Base-by-base conservation (phyloP, 495 filamentous ascomycete species). In the Xylaria acuta region DNA sequence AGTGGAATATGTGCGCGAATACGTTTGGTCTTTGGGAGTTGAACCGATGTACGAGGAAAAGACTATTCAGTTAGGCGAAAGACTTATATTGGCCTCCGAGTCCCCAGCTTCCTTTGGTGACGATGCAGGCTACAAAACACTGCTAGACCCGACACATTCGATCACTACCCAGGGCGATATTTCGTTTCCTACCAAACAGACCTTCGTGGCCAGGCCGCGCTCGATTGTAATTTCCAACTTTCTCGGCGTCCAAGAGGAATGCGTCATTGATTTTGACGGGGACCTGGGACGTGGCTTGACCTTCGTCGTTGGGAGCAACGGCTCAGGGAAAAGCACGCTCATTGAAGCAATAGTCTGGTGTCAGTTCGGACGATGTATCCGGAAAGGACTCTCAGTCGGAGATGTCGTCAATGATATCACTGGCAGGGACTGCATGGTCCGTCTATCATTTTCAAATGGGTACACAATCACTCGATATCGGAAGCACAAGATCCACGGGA, bases 321-420 rank as follows among this genome's bases (percentile, higher is more conserved):
- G 77, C 7, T 72, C 78, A 5, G 78, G 78, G 22, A 78, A 81
- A 62, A 79, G 77, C 67, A 78, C 78, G 5, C 43, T 81, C 4
- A 68, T 81, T 22, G 80, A 81, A 62, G 80, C 80, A n/a, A 74
- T 80, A 22, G 76, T 76, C 3, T 81, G 79, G 80, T 81, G 77
- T 45, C 80, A 80, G 38, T 81, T 80, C 38, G 80, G 80, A 9
- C 71, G 67, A 25, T 79, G 77, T 22, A 72, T 80, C 47, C 76
- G 80, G 14, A 74, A 69, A 34, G 77, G 78, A 2, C 64, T 80
- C 12, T 66, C 59, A 16, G 77, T 74, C 9, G 72, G 75, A 5
- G 79, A 80, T 38, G 79, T 79, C 32, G 76, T 81, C 70, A 81
- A 81, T 47, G 80, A 81, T 58, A 60, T 70, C 43, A 67, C 72